Evolutionary conservation across 2,329 filamentous ascomycete species (phyloP).

Genomic region (Pseudocercospora crystallina): DNA sequence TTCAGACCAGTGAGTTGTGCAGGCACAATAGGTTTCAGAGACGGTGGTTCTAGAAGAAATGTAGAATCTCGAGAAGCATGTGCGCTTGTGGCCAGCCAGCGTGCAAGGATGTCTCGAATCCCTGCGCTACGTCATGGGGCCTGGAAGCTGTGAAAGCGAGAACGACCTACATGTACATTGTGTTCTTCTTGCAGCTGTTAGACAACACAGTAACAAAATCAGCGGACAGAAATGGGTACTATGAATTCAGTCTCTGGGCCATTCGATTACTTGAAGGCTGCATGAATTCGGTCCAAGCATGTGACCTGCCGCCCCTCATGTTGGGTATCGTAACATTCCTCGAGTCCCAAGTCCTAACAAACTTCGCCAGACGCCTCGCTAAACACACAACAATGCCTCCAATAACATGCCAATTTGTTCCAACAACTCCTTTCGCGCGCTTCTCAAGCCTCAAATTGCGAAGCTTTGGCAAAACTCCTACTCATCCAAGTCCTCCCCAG

Average conservation of each 20-base stretch:
- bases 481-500: constrained; percentile 40
- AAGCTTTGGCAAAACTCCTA: not conserved
- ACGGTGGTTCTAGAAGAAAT: no score
- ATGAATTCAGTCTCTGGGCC: no score
- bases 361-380: constrained; percentile 28
- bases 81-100: not conserved
- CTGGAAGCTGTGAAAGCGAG: constrained; percentile 1
- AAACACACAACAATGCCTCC: constrained; percentile 15
- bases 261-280: no score
- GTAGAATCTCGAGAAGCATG: no score
- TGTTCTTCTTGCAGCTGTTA: not conserved
- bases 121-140: no score
- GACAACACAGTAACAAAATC: not conserved
- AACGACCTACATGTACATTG: constrained; percentile 1
- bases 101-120: no score
- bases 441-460: not conserved
- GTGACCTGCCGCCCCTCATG: not conserved
- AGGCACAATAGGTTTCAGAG: no score
- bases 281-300: no score
- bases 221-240: no score
- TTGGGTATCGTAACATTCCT: constrained; percentile 16
- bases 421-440: not conserved
- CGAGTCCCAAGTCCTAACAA: constrained; percentile 8
- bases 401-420: not conserved
- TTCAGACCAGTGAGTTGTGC: no score